Base-by-base conservation (phyloP, 306 rosid species). In the Dalbergia oliveri region DNA sequence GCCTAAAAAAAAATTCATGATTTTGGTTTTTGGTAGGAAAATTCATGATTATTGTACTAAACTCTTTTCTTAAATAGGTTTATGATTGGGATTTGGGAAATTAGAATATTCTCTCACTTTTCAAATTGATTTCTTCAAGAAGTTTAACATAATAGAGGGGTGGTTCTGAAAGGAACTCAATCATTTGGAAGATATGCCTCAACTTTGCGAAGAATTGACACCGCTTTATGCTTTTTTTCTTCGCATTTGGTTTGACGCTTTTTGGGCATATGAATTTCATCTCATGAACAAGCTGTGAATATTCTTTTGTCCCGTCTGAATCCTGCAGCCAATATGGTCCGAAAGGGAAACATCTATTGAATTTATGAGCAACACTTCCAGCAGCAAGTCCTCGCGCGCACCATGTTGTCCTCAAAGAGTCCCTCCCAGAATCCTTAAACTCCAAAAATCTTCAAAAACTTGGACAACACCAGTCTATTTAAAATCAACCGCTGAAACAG, bases 271-370 rank as follows among this genome's bases (percentile, higher is more conserved):
- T 63, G 70, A 26, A 71, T 56, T 73, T 47, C 33, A 72, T 57
- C 59, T 35, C 33, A 65, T 58, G 58, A 50, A 41, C 59, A 16
- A 51, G 65, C 58, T 14, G 8, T 39, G 21, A 31, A 5, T 16
- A 11, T 6, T 57, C 57, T 19, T 13, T 72, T 26, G 31, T 51
- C 70, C 50, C 50, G 54, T 65, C 9, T 65, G 69, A 75, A 47
- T 37, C 35, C 57, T 66, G 90, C 91, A 93, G 99, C 97, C 99
- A 78, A 88, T 88, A n/a, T 94, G 98, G 97, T 82, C 89, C n/a
- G 88, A 91, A 86, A 86, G 78, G 79, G 93, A 88, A 53, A 76
- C 47, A 31, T 89, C 94, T 18, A 19, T 72, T 79, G 91, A 91
- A 77, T 65, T 78, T 31, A 56, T 80, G 76, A 81, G 86, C 76